Evolutionary conservation across 768 basidiomycete genomes (phyloP), one percentile per base, ranked within the genome.

Genomic region (Trametes gibbosa): DNA sequence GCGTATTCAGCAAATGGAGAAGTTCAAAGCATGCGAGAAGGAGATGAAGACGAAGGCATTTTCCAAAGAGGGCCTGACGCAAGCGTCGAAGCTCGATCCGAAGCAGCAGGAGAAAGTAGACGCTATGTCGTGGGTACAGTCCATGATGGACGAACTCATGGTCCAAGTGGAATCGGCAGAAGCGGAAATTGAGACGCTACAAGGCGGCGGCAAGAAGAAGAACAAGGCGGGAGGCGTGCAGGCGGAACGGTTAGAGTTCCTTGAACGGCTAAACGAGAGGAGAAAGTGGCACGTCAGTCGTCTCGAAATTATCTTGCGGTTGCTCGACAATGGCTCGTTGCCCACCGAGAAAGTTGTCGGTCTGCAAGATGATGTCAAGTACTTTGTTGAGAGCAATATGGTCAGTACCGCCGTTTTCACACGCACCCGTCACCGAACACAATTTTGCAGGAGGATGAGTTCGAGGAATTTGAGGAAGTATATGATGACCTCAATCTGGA

Each of bases 1-100:
- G 53, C 58, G 56, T 71, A 58, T 61, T 56, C 74, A 98, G 97
- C 97, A 98, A 98, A 99, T 99, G 97, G 97, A 99, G 79, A 95
- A 94, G 72, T 99, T 99, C 85, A 99, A 99, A 70, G 96, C 96
- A 23, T 95, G 95, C 76, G 97, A 99, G 79, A 99, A 98, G 79
- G 97, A 99, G 77, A 98, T 98, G 96, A 99, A 99, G 83, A 98
- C 97, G 58, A 99, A 99, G 74, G 97, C 97, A 0, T 99, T 98
- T 76, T 98, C 95, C 19, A 99, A 98, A 70, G 97, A 98, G 74
- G 97, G 97, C 41, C 81, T 99, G 41, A 97, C 89, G 61, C 92
- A 95, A 60, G 92, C 94, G 12, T 84, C 92, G 37, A 94, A 92
- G 69, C 86, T 98, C 23, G 97, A 98, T 74, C 97, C 97, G 54